Conservation (phyloP, 257 asterid species). For the Cruciata laevipes region DNA sequence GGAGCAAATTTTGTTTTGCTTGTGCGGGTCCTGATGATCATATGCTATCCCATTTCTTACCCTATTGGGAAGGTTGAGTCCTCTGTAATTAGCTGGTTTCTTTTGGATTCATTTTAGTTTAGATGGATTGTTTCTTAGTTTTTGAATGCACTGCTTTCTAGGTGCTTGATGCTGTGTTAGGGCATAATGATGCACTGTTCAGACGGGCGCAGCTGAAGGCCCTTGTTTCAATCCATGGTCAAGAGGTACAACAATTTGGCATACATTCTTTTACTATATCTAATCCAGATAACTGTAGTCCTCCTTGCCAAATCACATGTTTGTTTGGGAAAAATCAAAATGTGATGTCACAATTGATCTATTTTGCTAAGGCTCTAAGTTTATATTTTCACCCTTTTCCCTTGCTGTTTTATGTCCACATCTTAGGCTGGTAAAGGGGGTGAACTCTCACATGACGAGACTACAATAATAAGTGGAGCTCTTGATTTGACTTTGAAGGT, state of each 20-base stretch:
- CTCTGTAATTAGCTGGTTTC: neutral
- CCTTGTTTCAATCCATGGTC: constrained; percentile 86
- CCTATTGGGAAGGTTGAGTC: constrained; percentile 81
- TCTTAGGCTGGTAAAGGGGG: constrained; percentile 96
- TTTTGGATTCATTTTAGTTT: neutral
- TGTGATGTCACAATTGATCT: neutral
- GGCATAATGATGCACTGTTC: constrained; percentile 73
- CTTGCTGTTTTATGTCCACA: constrained; percentile 1
- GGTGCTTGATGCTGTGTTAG: constrained; percentile 80
- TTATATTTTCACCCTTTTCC: neutral
- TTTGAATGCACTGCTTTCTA: constrained; percentile 15
- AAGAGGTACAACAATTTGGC: constrained; percentile 50
- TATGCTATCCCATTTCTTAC: constrained; percentile 81
- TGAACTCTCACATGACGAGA: constrained; percentile 86
- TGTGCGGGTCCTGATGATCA: constrained; percentile 76
- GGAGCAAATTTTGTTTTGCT: constrained; percentile 95
- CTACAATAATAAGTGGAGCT: constrained; percentile 94
- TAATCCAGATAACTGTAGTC: neutral
- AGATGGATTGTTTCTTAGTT: neutral
- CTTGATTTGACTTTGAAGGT: constrained; percentile 97
- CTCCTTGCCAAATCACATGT: neutral
- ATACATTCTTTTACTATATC: neutral
- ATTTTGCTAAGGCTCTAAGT: neutral
- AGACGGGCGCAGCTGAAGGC: constrained; percentile 97
- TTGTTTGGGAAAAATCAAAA: neutral